Conservation (phyloP, 2,329 filamentous ascomycete genomes). For the Trichoderma cornu-damae region DNA sequence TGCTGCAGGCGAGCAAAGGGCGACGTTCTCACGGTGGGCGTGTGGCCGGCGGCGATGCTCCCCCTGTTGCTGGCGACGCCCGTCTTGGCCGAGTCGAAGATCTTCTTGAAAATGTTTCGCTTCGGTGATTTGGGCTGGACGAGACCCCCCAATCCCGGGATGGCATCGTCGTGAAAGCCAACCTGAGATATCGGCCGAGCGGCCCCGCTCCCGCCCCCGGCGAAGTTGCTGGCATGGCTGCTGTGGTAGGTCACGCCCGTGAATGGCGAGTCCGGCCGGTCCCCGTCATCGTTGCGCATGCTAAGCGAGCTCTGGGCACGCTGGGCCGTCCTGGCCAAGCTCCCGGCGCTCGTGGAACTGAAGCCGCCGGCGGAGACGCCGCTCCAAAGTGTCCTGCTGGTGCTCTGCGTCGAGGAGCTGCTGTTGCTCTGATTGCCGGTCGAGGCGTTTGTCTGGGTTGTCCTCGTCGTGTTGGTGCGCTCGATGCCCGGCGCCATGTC, state of each 20-base stretch:
- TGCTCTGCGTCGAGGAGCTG: slow-evolving; percentile 71
- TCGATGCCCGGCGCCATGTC: slow-evolving; percentile 68
- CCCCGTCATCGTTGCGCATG: slow-evolving; percentile 50
- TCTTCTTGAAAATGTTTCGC: slow-evolving; percentile 90
- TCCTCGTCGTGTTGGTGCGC: slow-evolving; percentile 84
- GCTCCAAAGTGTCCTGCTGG: slow-evolving; percentile 86
- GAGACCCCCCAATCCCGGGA: slow-evolving; percentile 71
- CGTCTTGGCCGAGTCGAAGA: slow-evolving; percentile 89
- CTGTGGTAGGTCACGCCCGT: slow-evolving; percentile 87
- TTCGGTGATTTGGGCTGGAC: slow-evolving; percentile 71
- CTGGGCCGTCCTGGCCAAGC: slow-evolving; percentile 71
- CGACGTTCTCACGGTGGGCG: slow-evolving; percentile 41
- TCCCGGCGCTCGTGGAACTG: slow-evolving; percentile 92
- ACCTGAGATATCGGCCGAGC: slow-evolving; percentile 61
- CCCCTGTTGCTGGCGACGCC: slow-evolving; percentile 84
- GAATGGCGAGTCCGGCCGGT: slow-evolving; percentile 59
- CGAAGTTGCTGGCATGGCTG: slow-evolving; percentile 64
- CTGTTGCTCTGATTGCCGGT: slow-evolving; percentile 65
- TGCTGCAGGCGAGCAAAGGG: slow-evolving; percentile 40
- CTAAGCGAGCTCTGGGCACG: slow-evolving; percentile 62
- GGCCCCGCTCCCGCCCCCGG: slow-evolving; percentile 17
- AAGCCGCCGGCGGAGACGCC: slow-evolving; percentile 84
- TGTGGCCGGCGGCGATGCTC: slow-evolving; percentile 61
- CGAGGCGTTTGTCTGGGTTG: slow-evolving; percentile 73
- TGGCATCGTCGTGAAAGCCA: slow-evolving; percentile 60